Evolutionary conservation across 164 flowering plant genomes (phyloP), one percentile per base, ranked within the genome.

Genomic region (Malania oleifera): DNA sequence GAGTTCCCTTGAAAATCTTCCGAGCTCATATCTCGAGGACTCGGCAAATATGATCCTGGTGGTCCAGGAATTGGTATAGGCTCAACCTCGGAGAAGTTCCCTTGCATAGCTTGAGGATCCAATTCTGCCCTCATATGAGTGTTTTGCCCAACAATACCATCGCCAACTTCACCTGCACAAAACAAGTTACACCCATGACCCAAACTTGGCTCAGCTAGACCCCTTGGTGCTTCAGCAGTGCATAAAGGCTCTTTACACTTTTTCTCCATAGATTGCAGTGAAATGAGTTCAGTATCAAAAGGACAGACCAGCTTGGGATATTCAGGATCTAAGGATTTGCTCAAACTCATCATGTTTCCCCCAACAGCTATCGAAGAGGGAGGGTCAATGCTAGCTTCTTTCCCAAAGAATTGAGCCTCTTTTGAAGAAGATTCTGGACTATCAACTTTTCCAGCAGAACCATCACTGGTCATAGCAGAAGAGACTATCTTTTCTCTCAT

Each of bases 11-110:
- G 87, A 50, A 71, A 74, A 56, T 71, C 84, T 53, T 82, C 87
- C 5, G 82, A 82, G 28, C 69, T 70, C 75, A 74, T 75, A 47
- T 67, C 83, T 48, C 85, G 66, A 26, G 84, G 83, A 67, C 89
- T 83, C 2, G 86, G 91, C 59, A 84, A 63, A 64, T 79, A 82
- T 60, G 85, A 83, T 22, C 87, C 93, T 0, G 92, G 90, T 11
- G 95, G 85, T 25, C 85, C 92, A 35, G 86, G 92, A 68, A 83
- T 86, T 59, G 82, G 80, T 48, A 77, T 75, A 1, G 82, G 74
- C 48, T 79, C 87, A 59, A 77, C 78, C 61, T 81, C 85, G 14
- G 65, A 73, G 34, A 69, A 72, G 60, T 68, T 73, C 24, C 63
- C 80, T 51, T 65, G 71, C 22, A 49, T 73, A 50, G 49, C 53